phyloP scores from a whole-genome alignment of 225 moss, liverwort and hornwort species.

The Climacium dendroides region DNA sequence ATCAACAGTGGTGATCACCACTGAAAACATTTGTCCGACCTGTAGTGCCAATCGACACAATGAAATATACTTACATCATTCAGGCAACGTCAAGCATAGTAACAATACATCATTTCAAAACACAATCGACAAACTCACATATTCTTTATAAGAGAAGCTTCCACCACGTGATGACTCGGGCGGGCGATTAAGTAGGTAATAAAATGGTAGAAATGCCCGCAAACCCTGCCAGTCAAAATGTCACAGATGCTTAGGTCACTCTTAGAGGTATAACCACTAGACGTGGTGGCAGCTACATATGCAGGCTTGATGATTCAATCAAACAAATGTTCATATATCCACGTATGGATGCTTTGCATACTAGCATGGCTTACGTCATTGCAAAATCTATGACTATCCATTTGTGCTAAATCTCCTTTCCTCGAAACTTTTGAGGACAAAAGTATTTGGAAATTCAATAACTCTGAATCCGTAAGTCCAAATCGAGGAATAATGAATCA shows the following conservation, averaged over 20 bases:
- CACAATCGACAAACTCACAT: slow-evolving; percentile 14
- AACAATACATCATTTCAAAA: background rate
- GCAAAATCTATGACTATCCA: background rate
- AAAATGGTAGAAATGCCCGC: slow-evolving; percentile 40
- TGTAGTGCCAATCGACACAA: background rate
- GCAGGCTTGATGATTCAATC: background rate
- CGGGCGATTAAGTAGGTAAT: slow-evolving; percentile 22
- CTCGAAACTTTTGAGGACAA: background rate
- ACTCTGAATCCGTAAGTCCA: background rate
- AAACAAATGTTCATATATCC: background rate
- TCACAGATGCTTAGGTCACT: background rate
- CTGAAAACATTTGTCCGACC: slow-evolving; percentile 24
- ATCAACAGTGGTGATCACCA: slow-evolving; percentile 19
- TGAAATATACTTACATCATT: background rate
- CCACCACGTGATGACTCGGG: background rate
- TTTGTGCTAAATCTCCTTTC: background rate
- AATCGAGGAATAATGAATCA: background rate
- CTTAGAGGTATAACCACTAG: background rate
- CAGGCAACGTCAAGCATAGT: background rate
- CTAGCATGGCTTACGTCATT: background rate
- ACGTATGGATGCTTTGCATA: background rate
- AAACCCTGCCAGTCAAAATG: slow-evolving; percentile 17
- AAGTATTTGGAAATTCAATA: background rate
- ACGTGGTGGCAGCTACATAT: background rate
- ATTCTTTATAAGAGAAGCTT: slow-evolving; percentile 4